Evolutionary conservation across 1,139 yeast genomes (phyloP), one percentile per base, ranked within the genome.

Genomic region (Diutina scorzettiae): DNA sequence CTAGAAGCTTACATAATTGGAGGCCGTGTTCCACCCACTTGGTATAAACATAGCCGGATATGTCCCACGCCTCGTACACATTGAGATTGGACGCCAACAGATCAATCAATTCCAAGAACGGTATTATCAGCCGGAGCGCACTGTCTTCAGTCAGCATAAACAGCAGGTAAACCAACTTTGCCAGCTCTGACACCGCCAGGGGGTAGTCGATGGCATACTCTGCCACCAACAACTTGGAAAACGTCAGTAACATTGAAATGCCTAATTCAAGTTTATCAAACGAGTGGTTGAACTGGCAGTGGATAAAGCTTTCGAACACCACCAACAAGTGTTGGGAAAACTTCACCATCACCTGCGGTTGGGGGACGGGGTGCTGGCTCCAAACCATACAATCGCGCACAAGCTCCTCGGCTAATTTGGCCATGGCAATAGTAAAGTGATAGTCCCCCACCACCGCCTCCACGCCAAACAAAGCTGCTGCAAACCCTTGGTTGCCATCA

Each of bases 371-470:
- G 12, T 47, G 56, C 28, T 63, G 62, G 14, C 64, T 62, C 27
- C 63, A 59, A 9, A 59, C 52, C 0, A 81, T 57, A 40, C 84
- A 71, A 49, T 76, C 76, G 12, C 68, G 63, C 1, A 79, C 70
- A 40, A 86, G 63, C 1, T 69, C 60, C 40, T 71, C 69, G 7
- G 74, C 71, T 23, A 87, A 60, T 39, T 73, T 68, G 18, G 81
- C 63, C 37, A 84, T 56, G 0, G 79, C 60, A 11, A 81, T 53
- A 0, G 93, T 79, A 51, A 86, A 81, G 8, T 62, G 64, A 56
- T 73, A 87, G 40, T 73, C 72, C 8, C 89, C 91, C 43, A 64
- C 66, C 2, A 81, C 78, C 58, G 80, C 72, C 58, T 87, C 96
- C 23, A 78, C 71, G 2, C 91, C 89, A 44, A 85, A 66, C 7